These are phyloP conservation scores for Geosiphon pyriformis DNA, from an alignment of 192 early-diverging fungal genomes.

Conservation along the genomic window DNA sequence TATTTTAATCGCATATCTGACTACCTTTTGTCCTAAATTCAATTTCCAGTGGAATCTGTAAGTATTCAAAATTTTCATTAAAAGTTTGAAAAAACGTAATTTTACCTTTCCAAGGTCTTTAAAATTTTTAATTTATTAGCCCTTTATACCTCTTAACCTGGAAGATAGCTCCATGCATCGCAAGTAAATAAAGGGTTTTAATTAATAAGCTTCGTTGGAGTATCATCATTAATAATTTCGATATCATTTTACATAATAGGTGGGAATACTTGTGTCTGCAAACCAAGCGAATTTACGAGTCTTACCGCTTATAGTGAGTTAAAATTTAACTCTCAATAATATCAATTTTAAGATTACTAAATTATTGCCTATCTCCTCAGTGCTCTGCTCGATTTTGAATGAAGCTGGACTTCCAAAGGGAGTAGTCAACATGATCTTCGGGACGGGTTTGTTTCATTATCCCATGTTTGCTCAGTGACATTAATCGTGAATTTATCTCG, in stretches of 20 bases:
- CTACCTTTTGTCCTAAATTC: background rate
- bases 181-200: slow-evolving; percentile 26
- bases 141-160: slow-evolving; percentile 65
- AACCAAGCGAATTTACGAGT: slow-evolving; percentile 63
- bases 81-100: no score
- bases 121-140: no score
- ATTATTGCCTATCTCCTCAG: background rate
- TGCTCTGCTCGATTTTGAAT: slow-evolving; percentile 59
- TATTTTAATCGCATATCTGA: background rate
- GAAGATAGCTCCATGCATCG: slow-evolving; percentile 74
- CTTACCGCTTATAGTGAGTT: slow-evolving; percentile 39
- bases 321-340: no score
- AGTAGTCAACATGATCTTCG: slow-evolving; percentile 77
- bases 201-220: background rate
- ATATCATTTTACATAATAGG: slow-evolving; percentile 27
- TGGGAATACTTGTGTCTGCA: slow-evolving; percentile 68
- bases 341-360: no score
- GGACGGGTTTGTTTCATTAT: slow-evolving; percentile 36
- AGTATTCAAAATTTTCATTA: no score
- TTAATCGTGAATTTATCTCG: background rate
- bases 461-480: background rate
- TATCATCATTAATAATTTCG: background rate
- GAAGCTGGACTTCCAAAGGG: slow-evolving; percentile 65
- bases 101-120: no score
- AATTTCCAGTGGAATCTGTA: slow-evolving; percentile 47